These are phyloP conservation scores for Prunus mira DNA, from an alignment of 306 rosid species.

Conservation along the genomic window DNA sequence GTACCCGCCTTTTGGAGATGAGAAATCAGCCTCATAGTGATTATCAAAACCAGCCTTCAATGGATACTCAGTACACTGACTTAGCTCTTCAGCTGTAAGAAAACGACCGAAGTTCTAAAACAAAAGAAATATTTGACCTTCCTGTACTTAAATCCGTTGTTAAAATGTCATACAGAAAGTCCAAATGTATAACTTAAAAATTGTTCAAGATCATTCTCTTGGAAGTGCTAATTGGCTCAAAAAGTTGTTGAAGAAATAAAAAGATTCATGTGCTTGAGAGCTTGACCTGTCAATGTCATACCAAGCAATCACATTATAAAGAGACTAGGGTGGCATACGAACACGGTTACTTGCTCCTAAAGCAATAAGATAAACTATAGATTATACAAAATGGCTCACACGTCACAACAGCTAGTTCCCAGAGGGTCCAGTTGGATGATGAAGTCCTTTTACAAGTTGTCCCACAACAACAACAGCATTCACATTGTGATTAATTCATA, in stretches of 20 bases:
- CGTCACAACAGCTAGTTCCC: conserved; percentile 8
- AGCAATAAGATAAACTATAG: neutral
- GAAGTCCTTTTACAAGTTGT: neutral
- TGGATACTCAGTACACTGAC: neutral
- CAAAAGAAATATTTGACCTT: neutral
- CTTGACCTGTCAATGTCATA: too few relatives aligned
- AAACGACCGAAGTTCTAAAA: neutral
- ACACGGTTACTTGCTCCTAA: conserved; percentile 3
- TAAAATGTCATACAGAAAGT: too few relatives aligned
- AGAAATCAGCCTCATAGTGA: conserved; percentile 6
- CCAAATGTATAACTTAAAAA: too few relatives aligned
- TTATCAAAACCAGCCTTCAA: conserved; percentile 2
- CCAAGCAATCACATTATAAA: neutral
- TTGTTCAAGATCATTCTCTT: too few relatives aligned
- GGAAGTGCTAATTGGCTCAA: too few relatives aligned
- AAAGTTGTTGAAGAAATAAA: too few relatives aligned
- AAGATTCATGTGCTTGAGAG: too few relatives aligned
- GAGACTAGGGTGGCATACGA: neutral
- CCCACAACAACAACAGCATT: neutral
- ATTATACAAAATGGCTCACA: conserved; percentile 3
- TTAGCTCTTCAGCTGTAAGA: conserved; percentile 13
- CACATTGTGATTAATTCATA: neutral
- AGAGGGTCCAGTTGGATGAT: neutral
- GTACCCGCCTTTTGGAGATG: conserved; percentile 12
- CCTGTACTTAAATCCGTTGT: too few relatives aligned